A percentile compares a stretch with the other conserved stretches of the same genome.
Conservation (phyloP, 305 asterid species). For the Euphrasia arctica region DNA sequence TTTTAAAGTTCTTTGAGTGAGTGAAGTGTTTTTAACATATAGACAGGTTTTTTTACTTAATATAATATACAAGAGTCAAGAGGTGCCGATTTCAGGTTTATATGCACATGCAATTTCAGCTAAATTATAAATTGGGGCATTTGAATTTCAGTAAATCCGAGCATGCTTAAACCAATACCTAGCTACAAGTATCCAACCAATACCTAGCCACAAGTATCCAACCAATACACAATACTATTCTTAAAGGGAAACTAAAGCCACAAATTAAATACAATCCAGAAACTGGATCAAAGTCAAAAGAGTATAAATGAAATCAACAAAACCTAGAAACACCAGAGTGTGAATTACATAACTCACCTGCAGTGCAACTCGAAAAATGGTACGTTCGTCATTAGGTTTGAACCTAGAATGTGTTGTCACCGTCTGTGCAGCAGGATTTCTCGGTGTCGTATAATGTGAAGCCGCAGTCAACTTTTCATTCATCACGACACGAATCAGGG, state of each 20-base stretch:
- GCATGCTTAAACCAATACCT: too few relatives aligned
- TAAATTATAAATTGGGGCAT: constrained; percentile 12
- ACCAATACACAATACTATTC: not conserved
- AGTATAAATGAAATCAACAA: not conserved
- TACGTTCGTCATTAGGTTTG: constrained; percentile 68
- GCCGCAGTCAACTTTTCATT: constrained; percentile 39
- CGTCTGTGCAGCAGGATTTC: constrained; percentile 35
- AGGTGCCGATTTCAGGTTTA: too few relatives aligned
- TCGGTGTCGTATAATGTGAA: constrained; percentile 42
- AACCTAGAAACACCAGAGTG: constrained; percentile 17
- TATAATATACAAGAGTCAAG: too few relatives aligned
- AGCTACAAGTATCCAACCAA: too few relatives aligned
- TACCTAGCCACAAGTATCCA: not conserved
- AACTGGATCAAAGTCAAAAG: constrained; percentile 6
- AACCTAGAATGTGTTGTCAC: constrained; percentile 44
- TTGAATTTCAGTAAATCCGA: constrained; percentile 8
- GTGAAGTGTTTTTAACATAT: not conserved
- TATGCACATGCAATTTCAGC: constrained; percentile 8
- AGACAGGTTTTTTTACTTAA: not conserved
- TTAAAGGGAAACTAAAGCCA: constrained; percentile 13
- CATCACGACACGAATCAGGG: constrained; percentile 30
- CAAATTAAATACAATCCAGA: too few relatives aligned
- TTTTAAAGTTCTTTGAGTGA: not conserved
- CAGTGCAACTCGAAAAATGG: constrained; percentile 75
- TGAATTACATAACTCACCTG: constrained; percentile 52